These are phyloP conservation scores for Begonia masoniana DNA, from an alignment of 306 rosid species.

Conservation along the genomic window DNA sequence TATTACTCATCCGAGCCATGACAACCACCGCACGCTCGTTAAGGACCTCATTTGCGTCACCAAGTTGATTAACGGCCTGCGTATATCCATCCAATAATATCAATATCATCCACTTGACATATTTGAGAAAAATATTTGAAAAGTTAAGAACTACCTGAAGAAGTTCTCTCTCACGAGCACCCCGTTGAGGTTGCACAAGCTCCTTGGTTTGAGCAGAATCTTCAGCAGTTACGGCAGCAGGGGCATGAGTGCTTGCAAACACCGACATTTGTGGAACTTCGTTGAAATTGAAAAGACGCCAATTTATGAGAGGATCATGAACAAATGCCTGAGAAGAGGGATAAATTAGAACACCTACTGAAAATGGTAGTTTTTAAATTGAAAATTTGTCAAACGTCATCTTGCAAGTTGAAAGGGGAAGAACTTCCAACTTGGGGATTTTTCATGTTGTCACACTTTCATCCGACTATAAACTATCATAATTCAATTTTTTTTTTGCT, in stretches of 20 bases:
- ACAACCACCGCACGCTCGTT: conserved; percentile 97
- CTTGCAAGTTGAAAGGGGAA: too few species aligned
- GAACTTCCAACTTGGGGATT: too few species aligned
- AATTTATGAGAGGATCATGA: conserved; percentile 93
- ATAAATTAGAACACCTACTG: neutral
- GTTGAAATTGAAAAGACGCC: conserved; percentile 98
- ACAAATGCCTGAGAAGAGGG: conserved; percentile 73
- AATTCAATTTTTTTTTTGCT: too few species aligned
- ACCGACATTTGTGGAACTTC: conserved; percentile 93
- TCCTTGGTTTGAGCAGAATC: conserved; percentile 60
- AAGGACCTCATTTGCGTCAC: conserved; percentile 96
- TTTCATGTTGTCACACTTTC: too few species aligned
- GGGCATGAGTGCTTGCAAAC: conserved; percentile 46
- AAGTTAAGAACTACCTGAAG: conserved; percentile 56
- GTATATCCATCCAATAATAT: conserved; percentile 11
- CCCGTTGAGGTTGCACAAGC: conserved; percentile 86
- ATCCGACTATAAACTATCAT: too few species aligned
- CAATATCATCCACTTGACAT: conserved; percentile 1
- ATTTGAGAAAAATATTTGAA: neutral
- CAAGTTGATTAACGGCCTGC: conserved; percentile 96
- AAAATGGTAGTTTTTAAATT: too few species aligned
- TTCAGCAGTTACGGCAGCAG: conserved; percentile 66
- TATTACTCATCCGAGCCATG: conserved; percentile 92
- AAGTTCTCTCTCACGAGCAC: conserved; percentile 93
- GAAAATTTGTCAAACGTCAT: too few species aligned